A percentile compares a stretch with the other conserved stretches of the same genome.
These are phyloP conservation scores for Geranomyces variabilis DNA, from an alignment of 192 early-diverging fungal genomes.

Conservation along the genomic window DNA sequence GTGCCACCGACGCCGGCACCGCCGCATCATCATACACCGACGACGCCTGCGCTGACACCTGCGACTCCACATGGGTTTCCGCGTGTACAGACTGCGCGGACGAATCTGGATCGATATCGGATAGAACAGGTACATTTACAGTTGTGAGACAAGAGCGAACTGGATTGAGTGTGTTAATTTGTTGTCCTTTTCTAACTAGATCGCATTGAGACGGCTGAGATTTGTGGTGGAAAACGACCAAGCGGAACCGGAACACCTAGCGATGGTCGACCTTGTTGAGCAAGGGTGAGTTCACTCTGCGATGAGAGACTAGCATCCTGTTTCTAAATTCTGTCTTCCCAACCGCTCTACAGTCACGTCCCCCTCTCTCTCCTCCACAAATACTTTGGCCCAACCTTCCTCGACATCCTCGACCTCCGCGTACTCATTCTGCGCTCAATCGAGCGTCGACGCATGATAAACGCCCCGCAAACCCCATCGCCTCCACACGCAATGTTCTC, in stretches of 20 bases:
- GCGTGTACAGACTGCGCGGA: slow-evolving; percentile 40
- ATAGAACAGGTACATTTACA: slow-evolving; percentile 42
- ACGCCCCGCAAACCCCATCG: not conserved
- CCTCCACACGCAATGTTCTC: slow-evolving; percentile 6
- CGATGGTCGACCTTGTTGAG: slow-evolving; percentile 48
- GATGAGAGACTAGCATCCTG: not conserved
- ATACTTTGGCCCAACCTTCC: slow-evolving; percentile 44
- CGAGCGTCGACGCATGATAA: slow-evolving; percentile 33
- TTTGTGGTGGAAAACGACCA: slow-evolving; percentile 50
- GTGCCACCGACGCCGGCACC: not conserved
- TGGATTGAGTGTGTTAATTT: not conserved
- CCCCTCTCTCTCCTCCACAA: slow-evolving; percentile 30
- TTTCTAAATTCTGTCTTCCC: not conserved
- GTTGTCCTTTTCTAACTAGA: not conserved
- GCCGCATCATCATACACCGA: slow-evolving; percentile 9
- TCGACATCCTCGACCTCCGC: slow-evolving; percentile 39
- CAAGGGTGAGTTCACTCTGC: slow-evolving; percentile 36
- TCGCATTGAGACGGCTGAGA: slow-evolving; percentile 47
- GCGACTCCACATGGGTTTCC: slow-evolving; percentile 14
- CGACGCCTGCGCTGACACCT: slow-evolving; percentile 14
- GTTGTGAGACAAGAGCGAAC: not conserved
- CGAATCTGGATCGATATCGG: slow-evolving; percentile 41
- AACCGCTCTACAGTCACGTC: slow-evolving; percentile 29
- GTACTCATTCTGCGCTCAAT: slow-evolving; percentile 52
- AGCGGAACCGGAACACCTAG: slow-evolving; percentile 45